phyloP scores from a whole-genome alignment of 2,329 filamentous ascomycete genomes.

The Colletotrichum gigasporum region DNA sequence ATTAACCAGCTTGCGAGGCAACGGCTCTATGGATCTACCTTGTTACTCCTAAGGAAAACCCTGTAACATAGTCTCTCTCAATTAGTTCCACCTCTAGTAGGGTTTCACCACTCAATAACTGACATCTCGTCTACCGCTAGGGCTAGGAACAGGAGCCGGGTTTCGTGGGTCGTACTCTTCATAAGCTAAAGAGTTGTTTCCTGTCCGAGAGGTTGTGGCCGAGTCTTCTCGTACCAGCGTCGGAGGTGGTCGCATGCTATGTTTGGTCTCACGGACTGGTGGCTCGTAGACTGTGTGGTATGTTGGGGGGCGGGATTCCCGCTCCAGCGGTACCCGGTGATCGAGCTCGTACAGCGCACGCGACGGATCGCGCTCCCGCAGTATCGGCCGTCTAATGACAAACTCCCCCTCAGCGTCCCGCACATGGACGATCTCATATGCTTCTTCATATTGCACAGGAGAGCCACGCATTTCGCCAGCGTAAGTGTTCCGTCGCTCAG shows the following conservation, averaged over 20 bases:
- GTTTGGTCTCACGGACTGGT: neutral
- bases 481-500: neutral
- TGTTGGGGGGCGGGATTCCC: neutral
- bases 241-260: neutral
- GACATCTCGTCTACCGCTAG: neutral
- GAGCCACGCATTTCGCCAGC: neutral
- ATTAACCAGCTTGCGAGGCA: too few relatives aligned
- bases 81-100: too few relatives aligned
- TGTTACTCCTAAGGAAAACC: too few relatives aligned
- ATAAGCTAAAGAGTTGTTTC: constrained; percentile 25
- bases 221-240: neutral
- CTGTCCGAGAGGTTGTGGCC: neutral
- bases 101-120: neutral
- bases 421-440: constrained; percentile 57
- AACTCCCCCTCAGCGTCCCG: constrained; percentile 56
- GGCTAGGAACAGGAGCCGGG: constrained; percentile 36
- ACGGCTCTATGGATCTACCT: too few relatives aligned
- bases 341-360: constrained; percentile 33
- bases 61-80: too few relatives aligned
- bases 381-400: constrained; percentile 53
- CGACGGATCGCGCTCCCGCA: constrained; percentile 40
- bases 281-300: neutral
- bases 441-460: constrained; percentile 35
- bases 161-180: constrained; percentile 57
- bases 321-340: neutral